phyloP scores from a whole-genome alignment of 805 yeast genomes.

The Wickerhamomyces silvicola region DNA sequence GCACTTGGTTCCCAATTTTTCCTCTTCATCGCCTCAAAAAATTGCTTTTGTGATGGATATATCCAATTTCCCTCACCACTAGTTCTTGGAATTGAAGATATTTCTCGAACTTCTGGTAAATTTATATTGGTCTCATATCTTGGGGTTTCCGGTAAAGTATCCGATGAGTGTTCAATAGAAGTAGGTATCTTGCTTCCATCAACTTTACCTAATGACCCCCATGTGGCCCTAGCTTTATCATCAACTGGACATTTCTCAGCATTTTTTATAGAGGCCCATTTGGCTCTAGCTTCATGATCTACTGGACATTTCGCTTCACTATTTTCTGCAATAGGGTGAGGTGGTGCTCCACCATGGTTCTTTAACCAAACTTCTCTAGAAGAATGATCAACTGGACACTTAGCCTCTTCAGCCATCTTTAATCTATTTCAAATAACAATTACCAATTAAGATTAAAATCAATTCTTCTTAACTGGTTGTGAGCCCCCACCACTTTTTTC shows the following conservation, averaged over 20 bases:
- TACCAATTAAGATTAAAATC: too few species aligned
- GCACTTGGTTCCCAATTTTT: constrained; percentile 83
- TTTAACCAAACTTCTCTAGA: constrained; percentile 14
- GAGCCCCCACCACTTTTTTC: too few species aligned
- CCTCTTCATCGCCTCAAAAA: constrained; percentile 88
- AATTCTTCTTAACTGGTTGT: too few species aligned
- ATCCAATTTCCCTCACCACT: constrained; percentile 71
- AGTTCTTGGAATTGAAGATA: constrained; percentile 80
- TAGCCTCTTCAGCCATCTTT: constrained; percentile 24
- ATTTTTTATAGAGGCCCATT: too few species aligned
- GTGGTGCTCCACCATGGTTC: constrained; percentile 3
- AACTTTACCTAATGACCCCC: constrained; percentile 8
- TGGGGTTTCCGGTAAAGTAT: constrained; percentile 29
- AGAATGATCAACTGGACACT: constrained; percentile 50
- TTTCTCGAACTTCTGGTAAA: constrained; percentile 68
- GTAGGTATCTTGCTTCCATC: constrained; percentile 17
- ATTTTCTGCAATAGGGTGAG: constrained; percentile 14
- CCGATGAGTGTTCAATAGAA: constrained; percentile 39
- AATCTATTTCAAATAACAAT: too few species aligned
- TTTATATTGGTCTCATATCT: constrained; percentile 28
- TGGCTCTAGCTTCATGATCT: constrained; percentile 51
- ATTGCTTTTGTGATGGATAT: constrained; percentile 93
- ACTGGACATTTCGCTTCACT: constrained; percentile 55
- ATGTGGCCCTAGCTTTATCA: constrained; percentile 10
- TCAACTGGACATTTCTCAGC: constrained; percentile 31